phyloP scores from a whole-genome alignment of 257 asterid genomes.

The Salvia miltiorrhiza region DNA sequence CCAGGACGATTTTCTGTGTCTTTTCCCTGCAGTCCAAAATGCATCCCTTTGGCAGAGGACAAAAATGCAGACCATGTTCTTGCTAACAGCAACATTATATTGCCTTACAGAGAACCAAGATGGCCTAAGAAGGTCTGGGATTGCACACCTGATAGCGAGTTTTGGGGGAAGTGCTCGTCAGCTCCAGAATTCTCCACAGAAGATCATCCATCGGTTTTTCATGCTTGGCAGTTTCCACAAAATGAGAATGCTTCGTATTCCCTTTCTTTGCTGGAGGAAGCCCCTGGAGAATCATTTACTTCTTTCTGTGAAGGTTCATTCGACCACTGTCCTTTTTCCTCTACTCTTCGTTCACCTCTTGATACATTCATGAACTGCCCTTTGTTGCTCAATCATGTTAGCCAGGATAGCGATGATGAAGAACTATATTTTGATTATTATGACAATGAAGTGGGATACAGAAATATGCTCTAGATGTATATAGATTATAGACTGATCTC shows the following conservation, averaged over 20 bases:
- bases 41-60: conserved; percentile 33
- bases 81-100: conserved; percentile 19
- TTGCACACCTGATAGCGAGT: conserved; percentile 24
- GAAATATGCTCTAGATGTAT: conserved; percentile 18
- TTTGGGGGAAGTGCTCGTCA: conserved; percentile 33
- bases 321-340: conserved; percentile 21
- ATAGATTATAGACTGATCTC: not conserved
- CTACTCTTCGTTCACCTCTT: conserved; percentile 27
- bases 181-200: conserved; percentile 27
- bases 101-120: conserved; percentile 27
- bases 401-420: conserved; percentile 27
- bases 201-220: conserved; percentile 23
- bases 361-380: conserved; percentile 31
- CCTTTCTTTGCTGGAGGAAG: conserved; percentile 21
- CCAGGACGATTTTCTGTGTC: conserved; percentile 27
- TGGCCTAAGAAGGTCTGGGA: conserved; percentile 18
- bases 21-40: conserved; percentile 31
- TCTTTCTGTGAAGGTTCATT: conserved; percentile 24
- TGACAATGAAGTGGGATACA: conserved; percentile 29
- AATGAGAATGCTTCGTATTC: conserved; percentile 21
- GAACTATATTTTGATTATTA: conserved; percentile 29
- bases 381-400: conserved; percentile 39
- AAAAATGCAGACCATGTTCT: conserved; percentile 15
- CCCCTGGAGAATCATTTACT: conserved; percentile 19
- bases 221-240: conserved; percentile 35